These are phyloP conservation scores for Peronospora farinosa DNA, from an alignment of 352 stramenopile genomes.

Conservation along the genomic window DNA sequence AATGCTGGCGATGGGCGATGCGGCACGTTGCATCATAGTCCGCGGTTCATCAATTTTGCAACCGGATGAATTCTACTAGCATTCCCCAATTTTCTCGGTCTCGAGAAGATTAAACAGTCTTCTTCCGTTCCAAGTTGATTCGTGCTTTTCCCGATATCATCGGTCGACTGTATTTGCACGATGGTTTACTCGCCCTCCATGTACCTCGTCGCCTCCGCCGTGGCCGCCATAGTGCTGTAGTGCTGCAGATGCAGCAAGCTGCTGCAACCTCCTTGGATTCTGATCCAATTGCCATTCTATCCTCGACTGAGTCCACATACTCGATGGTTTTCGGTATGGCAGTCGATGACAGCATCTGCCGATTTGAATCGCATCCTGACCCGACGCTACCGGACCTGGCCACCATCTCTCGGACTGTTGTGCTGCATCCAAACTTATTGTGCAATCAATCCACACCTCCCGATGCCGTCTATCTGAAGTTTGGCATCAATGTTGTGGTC, in stretches of 20 bases:
- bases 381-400: slow-evolving; percentile 25
- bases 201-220: slow-evolving; percentile 25
- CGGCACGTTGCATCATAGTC: too few species aligned
- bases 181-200: slow-evolving; percentile 28
- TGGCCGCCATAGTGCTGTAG: slow-evolving; percentile 7
- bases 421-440: slow-evolving; percentile 25
- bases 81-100: slow-evolving; percentile 31
- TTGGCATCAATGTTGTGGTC: not conserved
- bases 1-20: too few species aligned
- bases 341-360: slow-evolving; percentile 11
- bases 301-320: not conserved
- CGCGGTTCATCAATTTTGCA: too few species aligned
- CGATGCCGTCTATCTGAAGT: slow-evolving; percentile 1
- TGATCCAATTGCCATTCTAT: slow-evolving; percentile 4
- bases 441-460: slow-evolving; percentile 14
- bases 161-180: too few species aligned
- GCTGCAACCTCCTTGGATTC: slow-evolving; percentile 18
- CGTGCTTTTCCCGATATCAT: not conserved
- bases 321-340: slow-evolving; percentile 7
- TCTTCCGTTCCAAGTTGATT: not conserved
- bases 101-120: slow-evolving; percentile 20
- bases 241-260: slow-evolving; percentile 18
- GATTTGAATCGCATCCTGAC: slow-evolving; percentile 15
- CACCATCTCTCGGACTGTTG: slow-evolving; percentile 17
- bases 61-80: not conserved